Conservation (phyloP, 306 rosid species). For the Sechiopsis laciniata region DNA sequence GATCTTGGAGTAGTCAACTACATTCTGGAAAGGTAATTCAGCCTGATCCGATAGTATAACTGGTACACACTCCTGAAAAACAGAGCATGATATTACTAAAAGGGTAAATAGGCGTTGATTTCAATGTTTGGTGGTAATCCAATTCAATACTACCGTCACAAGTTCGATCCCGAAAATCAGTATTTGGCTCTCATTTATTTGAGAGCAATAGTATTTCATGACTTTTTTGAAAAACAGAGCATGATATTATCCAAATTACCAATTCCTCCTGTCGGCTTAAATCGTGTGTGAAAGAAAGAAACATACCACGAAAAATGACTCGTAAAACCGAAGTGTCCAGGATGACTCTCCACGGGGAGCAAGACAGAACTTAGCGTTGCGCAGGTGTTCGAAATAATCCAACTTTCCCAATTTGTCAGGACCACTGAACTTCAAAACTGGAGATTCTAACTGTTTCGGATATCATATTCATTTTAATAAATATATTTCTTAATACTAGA, state of each 20-base stretch:
- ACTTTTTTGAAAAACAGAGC: constrained; percentile 23
- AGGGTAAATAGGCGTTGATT: no score
- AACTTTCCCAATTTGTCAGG: constrained; percentile 61
- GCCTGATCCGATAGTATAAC: constrained; percentile 77
- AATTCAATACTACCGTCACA: no score
- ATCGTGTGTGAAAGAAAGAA: constrained; percentile 22
- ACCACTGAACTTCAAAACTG: constrained; percentile 86
- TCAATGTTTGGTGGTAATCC: no score
- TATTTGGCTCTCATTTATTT: no score
- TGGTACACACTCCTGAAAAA: constrained; percentile 86
- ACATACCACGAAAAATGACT: constrained; percentile 87
- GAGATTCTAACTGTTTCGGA: constrained; percentile 86
- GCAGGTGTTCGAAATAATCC: constrained; percentile 82
- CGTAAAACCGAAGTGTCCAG: constrained; percentile 93
- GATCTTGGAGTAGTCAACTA: constrained; percentile 71
- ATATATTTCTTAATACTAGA: constrained; percentile 18
- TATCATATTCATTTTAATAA: constrained; percentile 34
- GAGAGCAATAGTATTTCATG: no score
- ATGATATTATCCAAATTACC: background rate
- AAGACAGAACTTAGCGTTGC: constrained; percentile 85
- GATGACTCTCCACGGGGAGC: constrained; percentile 98
- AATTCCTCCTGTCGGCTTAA: background rate
- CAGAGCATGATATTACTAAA: constrained; percentile 20
- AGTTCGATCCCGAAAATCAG: no score
- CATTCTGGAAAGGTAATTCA: constrained; percentile 92